A percentile compares a stretch with the other conserved stretches of the same genome.
Conservation (phyloP, 2,329 filamentous ascomycete genomes). For the Thyridium curvatum region DNA sequence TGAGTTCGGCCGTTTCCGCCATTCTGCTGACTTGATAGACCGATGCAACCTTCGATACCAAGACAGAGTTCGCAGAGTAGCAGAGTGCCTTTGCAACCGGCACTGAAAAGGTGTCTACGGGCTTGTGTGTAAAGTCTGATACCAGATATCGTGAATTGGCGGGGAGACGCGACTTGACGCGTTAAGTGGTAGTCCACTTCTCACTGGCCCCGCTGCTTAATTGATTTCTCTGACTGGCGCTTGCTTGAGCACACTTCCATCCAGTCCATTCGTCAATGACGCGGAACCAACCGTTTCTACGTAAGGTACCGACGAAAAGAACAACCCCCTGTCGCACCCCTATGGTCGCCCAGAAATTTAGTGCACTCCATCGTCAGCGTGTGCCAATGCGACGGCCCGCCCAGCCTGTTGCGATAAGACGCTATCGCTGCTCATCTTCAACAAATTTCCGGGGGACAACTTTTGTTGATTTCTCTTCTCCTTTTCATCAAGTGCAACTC, state of each 20-base stretch:
- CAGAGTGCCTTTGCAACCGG: background rate
- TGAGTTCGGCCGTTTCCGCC: slow-evolving; percentile 35
- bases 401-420: too few relatives aligned
- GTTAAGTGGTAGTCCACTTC: slow-evolving; percentile 7
- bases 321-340: background rate
- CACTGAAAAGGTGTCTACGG: background rate
- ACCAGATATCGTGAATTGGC: background rate
- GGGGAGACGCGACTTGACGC: slow-evolving; percentile 9
- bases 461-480: background rate
- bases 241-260: too few relatives aligned
- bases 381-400: too few relatives aligned
- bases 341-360: too few relatives aligned
- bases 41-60: background rate
- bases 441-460: slow-evolving; percentile 1
- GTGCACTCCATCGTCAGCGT: too few relatives aligned
- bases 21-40: slow-evolving; percentile 16
- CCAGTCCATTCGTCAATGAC: too few relatives aligned
- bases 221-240: too few relatives aligned
- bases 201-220: too few relatives aligned
- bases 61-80: background rate
- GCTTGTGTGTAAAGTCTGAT: background rate
- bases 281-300: too few relatives aligned
- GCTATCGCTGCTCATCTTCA: too few relatives aligned
- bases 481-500: too few relatives aligned
- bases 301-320: too few relatives aligned